These are phyloP conservation scores for Plicaturopsis crispa DNA, from an alignment of 768 basidiomycete species.

Conservation along the genomic window DNA sequence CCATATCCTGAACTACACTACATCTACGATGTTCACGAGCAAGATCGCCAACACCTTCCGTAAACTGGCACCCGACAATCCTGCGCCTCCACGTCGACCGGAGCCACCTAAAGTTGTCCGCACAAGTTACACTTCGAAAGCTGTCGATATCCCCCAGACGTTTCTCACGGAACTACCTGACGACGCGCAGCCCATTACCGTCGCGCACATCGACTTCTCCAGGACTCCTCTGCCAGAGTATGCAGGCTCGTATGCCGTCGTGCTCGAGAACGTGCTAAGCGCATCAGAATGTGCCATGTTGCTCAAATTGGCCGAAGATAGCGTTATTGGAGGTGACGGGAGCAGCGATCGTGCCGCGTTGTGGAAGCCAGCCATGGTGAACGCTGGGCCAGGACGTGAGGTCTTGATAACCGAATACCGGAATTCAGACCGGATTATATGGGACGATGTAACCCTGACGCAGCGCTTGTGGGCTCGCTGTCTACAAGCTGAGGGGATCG, in stretches of 20 bases:
- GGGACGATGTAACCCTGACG: background rate
- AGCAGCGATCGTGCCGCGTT: too few relatives aligned
- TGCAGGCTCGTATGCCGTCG: constrained; percentile 29
- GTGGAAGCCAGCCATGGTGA: background rate
- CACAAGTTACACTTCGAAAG: background rate
- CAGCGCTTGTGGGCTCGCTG: background rate
- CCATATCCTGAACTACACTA: too few relatives aligned
- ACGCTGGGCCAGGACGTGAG: background rate
- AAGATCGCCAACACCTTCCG: too few relatives aligned
- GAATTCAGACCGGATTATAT: background rate
- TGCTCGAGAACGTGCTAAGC: constrained; percentile 35
- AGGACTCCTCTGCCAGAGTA: constrained; percentile 27
- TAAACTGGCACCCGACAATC: too few relatives aligned
- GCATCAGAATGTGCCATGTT: constrained; percentile 32
- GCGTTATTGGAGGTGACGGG: background rate
- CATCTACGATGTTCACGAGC: too few relatives aligned
- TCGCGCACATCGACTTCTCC: constrained; percentile 27
- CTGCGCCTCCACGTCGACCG: too few relatives aligned
- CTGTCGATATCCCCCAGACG: background rate
- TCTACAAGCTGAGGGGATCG: background rate
- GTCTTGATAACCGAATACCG: background rate
- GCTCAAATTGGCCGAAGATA: constrained; percentile 24
- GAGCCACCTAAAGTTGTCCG: too few relatives aligned
- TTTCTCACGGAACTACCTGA: background rate
- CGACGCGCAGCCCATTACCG: constrained; percentile 3